Base-by-base conservation (phyloP, 148 eudicot genomes). In the Rhododendron kiyosumense region DNA sequence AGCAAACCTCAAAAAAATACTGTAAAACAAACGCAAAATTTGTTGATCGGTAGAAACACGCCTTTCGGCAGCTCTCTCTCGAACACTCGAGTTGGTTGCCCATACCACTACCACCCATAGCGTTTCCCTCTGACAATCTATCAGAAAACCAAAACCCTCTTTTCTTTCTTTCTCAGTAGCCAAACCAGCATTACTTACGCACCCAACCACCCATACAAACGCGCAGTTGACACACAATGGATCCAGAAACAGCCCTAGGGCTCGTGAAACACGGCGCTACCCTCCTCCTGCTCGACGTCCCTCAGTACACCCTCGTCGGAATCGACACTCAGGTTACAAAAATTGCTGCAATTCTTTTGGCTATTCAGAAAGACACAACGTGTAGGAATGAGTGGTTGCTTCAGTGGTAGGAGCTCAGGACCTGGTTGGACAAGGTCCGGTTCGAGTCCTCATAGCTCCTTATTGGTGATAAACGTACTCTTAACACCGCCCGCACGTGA, bases 261-360 rank as follows among this genome's bases (percentile, higher is more conserved):
- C 61, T 95, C 4, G 98, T 94, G 6, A 94, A 94, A 85, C 89
- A 92, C 14, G 95, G 98, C 81, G 92, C 94, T 5, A 89, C 96
- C 49, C 95, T 96, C 45, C 91, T 96, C 22, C 87, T 94, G 3
- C 96, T 96, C 26, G 93, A 95, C 77, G 98, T 96, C 86, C 99
- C 99, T 54, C 98, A 89, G 73, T 90, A 81, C 86, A 96, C 99
- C 43, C 94, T 95, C 38, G 36, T 96, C 76, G 99, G 95, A 73
- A 90, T 96, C 61, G 99, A 96, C 81, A 96, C 97, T 80, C 99
- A 96, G 95, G 99, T 95, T 41, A 34, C 7, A 71, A 73, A 1
- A 3, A 54, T 54, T 54, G 22, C 22, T 15, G 4, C 61, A 12
- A 51, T 54, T 17, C 61, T 15, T 54, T 54, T 54, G 61, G 22